Conservation (phyloP, 768 basidiomycete genomes). For the Auricularia sp. region DNA sequence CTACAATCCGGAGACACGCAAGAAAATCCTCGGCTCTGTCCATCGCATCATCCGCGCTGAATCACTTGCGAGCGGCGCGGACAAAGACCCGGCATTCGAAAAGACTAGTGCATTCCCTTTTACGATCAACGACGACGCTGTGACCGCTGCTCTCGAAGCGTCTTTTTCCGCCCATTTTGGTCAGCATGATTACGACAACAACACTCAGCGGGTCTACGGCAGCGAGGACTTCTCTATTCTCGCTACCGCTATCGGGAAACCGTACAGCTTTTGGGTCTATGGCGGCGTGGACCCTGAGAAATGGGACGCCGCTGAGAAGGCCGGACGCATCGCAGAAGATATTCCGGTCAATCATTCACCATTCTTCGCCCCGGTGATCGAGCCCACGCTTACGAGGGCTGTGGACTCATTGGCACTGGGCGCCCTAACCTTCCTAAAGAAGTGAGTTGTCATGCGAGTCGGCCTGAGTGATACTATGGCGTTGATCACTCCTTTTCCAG, state of each 20-base stretch:
- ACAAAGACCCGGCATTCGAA: not conserved
- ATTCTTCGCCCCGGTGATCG: not conserved
- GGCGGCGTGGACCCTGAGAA: not conserved
- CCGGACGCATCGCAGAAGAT: not conserved
- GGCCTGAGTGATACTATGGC: too few relatives aligned
- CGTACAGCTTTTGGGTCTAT: not conserved
- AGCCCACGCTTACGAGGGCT: not conserved
- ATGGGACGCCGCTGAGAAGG: not conserved
- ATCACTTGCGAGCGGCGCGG: not conserved
- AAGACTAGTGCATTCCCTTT: not conserved
- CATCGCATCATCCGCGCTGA: not conserved
- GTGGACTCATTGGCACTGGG: not conserved
- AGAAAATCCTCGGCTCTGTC: not conserved
- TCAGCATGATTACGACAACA: not conserved
- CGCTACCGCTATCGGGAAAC: not conserved
- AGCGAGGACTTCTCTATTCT: constrained; percentile 2
- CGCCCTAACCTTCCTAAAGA: not conserved
- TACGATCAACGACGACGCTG: not conserved
- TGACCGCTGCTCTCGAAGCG: not conserved
- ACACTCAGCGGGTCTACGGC: not conserved
- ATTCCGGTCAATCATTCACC: not conserved
- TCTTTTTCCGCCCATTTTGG: not conserved
- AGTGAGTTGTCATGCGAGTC: not conserved
- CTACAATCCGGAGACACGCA: not conserved
- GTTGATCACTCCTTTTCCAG: too few relatives aligned